These are phyloP conservation scores for Verbascum thapsus DNA, from an alignment of 257 asterid genomes.

Conservation along the genomic window DNA sequence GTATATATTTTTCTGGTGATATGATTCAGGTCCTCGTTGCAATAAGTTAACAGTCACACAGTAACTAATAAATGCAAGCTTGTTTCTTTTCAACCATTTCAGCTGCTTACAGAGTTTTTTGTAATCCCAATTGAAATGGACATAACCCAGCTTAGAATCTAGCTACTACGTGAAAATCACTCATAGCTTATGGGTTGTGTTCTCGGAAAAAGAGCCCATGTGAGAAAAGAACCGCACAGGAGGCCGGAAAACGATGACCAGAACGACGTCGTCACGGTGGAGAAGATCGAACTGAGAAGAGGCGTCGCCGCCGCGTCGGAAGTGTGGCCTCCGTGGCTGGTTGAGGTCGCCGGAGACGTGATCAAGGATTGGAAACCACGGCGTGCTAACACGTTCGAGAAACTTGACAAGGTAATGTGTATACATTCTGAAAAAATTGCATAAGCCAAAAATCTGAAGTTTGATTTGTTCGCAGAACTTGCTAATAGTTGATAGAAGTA, in stretches of 20 bases:
- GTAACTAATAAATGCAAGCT: conserved; percentile 29
- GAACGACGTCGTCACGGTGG: conserved; percentile 17
- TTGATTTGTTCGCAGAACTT: too few relatives aligned
- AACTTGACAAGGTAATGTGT: conserved; percentile 82
- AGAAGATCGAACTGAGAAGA: conserved; percentile 40
- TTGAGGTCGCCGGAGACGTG: conserved; percentile 73
- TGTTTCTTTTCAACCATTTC: conserved; percentile 20
- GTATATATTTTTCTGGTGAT: neutral
- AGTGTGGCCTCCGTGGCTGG: conserved; percentile 89
- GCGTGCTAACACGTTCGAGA: conserved; percentile 84
- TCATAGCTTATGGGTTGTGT: conserved; percentile 70
- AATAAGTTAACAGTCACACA: conserved; percentile 20
- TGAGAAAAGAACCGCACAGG: conserved; percentile 31
- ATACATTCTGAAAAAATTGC: too few relatives aligned
- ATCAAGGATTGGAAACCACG: conserved; percentile 86
- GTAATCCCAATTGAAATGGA: conserved; percentile 24
- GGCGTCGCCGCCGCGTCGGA: conserved; percentile 38
- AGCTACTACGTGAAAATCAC: too few relatives aligned
- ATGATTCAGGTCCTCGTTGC: conserved; percentile 24
- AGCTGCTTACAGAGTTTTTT: neutral
- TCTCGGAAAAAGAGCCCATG: conserved; percentile 42
- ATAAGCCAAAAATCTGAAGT: too few relatives aligned
- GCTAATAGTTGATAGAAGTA: too few relatives aligned
- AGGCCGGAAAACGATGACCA: conserved; percentile 7
- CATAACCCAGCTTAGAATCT: too few relatives aligned